Base-by-base conservation (phyloP, 1,284 basidiomycete species). In the Paramarasmius palmivorus region DNA sequence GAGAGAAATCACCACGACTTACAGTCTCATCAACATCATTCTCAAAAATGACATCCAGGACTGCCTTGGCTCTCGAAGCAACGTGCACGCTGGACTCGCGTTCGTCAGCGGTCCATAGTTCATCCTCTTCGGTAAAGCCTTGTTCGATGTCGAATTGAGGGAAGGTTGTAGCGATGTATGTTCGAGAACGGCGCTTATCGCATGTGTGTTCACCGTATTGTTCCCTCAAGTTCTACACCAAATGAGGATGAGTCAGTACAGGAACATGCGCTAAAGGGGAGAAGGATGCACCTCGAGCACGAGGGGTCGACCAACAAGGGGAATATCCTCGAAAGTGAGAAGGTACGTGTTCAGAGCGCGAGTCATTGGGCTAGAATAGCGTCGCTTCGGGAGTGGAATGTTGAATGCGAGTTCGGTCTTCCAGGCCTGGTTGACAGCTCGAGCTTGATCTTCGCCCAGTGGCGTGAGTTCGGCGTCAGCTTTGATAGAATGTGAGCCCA, bases 381-480 rank as follows among this genome's bases (percentile, higher is more conserved):
- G 76, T 46, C 67, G 76, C 51, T 79, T 70, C 1, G 89, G 89
- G 5, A 86, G 62, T 0, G 86, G 86, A 2, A 90, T 76, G 4
- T 78, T 81, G 8, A 68, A 57, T 0, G 61, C 52, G 0, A 76
- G 63, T 66, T 95, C 87, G 3, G 65, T 59, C 49, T 73, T 68
- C 92, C 91, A 94, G 2, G 76, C 77, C 0, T 58, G 60, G 22
- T 79, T 75, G 0, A 84, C 83, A 22, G 59, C 73, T 19, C 64
- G 58, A 0, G 91, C 92, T 70, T 95, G 90, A 0, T 68, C 58
- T 42, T 81, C 71, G 1, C 92, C 92, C 2, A 84, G 64, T 0
- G 74, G 66, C 0, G 92, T 94, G 23, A 95, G 79, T 26, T 79
- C 74, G 0, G 92, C 83, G 65, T 95, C 93, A 14, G 93, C 88